Evolutionary conservation across 1,139 yeast genomes (phyloP).

Genomic region (Geotrichum australiense): DNA sequence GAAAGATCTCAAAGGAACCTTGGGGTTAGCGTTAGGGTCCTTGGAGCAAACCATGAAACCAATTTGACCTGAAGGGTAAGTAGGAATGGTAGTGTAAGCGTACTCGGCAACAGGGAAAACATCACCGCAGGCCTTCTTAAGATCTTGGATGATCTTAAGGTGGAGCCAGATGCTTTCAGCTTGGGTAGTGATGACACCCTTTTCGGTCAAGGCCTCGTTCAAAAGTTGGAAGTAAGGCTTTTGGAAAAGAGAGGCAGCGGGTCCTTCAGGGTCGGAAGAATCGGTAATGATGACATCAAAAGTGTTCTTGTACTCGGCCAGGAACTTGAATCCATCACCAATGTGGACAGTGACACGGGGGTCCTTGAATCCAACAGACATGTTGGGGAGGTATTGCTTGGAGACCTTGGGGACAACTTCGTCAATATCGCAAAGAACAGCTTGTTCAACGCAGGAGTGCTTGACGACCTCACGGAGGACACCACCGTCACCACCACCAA

Average conservation of each 20-base stretch:
- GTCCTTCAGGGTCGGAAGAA: conserved; percentile 97
- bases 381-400: conserved; percentile 66
- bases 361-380: conserved; percentile 68
- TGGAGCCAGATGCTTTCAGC: conserved; percentile 92
- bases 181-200: conserved; percentile 86
- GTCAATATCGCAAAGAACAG: conserved; percentile 87
- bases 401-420: conserved; percentile 73
- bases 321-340: conserved; percentile 83
- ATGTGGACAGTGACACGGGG: conserved; percentile 67
- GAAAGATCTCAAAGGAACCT: conserved; percentile 49
- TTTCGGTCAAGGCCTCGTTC: conserved; percentile 55
- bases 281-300: conserved; percentile 92
- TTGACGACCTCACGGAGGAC: conserved; percentile 79
- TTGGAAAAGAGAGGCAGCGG: conserved; percentile 91
- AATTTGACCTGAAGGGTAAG: conserved; percentile 93
- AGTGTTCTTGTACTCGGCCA: conserved; percentile 46
- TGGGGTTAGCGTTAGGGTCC: conserved; percentile 45
- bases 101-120: conserved; percentile 81
- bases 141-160: conserved; percentile 53
- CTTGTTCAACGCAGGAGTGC: conserved; percentile 59
- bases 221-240: conserved; percentile 71
- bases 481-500: conserved; percentile 96
- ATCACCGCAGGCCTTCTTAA: conserved; percentile 51
- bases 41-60: conserved; percentile 82
- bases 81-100: conserved; percentile 85